phyloP scores from a whole-genome alignment of 164 flowering plant genomes.

The Sedum album region DNA sequence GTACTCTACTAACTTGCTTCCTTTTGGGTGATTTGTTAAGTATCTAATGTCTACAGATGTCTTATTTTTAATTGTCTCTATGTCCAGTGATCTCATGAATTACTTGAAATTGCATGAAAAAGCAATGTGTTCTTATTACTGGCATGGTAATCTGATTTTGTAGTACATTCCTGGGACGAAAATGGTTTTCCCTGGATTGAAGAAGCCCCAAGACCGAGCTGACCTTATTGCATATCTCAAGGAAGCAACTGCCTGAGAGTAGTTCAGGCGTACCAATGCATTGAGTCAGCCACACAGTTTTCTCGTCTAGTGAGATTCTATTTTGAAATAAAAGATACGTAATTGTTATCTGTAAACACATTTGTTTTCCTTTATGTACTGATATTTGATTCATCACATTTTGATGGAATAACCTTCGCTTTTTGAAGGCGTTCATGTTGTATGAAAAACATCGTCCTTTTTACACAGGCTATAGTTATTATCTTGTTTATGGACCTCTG shows the following conservation, averaged over 20 bases:
- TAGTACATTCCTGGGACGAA: slow-evolving; percentile 1
- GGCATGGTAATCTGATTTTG: not conserved
- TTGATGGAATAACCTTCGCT: not conserved
- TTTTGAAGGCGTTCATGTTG: not conserved
- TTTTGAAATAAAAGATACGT: not conserved
- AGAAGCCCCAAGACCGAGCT: no score
- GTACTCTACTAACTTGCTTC: no score
- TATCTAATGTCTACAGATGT: no score
- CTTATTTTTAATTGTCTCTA: no score
- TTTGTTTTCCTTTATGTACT: not conserved
- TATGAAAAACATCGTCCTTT: not conserved
- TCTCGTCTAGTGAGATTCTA: not conserved
- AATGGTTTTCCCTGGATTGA: no score
- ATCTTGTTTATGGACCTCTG: not conserved
- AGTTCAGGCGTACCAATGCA: no score
- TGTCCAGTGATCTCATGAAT: no score
- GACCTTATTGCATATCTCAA: no score
- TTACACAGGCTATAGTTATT: not conserved
- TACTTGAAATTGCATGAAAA: no score
- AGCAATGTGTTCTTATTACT: no score
- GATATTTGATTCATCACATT: not conserved
- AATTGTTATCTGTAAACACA: not conserved
- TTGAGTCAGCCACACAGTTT: not conserved
- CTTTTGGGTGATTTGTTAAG: no score
- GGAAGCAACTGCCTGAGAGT: no score